These are phyloP conservation scores for Aspergillus candidus DNA, from an alignment of 2,329 filamentous ascomycete genomes.

Conservation along the genomic window DNA sequence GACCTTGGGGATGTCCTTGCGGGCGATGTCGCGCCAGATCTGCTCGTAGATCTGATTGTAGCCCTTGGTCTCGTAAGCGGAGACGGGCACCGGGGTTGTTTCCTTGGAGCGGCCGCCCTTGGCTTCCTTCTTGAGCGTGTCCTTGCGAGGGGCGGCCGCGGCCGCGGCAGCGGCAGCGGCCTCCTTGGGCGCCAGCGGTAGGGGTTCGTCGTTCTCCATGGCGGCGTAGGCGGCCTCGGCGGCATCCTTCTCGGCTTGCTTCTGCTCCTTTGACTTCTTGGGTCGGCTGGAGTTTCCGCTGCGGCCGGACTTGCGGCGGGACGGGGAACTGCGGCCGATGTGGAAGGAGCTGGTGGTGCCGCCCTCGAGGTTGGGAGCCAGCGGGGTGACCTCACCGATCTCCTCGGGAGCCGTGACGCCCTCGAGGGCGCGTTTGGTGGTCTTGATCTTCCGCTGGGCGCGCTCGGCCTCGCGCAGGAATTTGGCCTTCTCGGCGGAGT, in stretches of 20 bases:
- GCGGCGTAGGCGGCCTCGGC: constrained; percentile 85
- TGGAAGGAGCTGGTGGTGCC: constrained; percentile 82
- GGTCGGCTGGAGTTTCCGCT: constrained; percentile 54
- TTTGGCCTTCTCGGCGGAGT: constrained; percentile 74
- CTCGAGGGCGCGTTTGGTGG: constrained; percentile 80
- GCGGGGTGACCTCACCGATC: constrained; percentile 62
- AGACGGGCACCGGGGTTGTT: constrained; percentile 46
- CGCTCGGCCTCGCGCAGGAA: constrained; percentile 81
- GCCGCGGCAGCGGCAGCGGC: constrained; percentile 24
- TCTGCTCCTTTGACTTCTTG: constrained; percentile 79
- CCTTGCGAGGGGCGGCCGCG: constrained; percentile 28
- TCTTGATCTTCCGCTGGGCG: constrained; percentile 85
- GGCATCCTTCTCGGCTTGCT: constrained; percentile 63
- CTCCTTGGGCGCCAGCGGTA: constrained; percentile 53
- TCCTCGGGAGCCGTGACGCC: constrained; percentile 71
- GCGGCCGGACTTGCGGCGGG: constrained; percentile 51
- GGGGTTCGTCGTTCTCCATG: constrained; percentile 40
- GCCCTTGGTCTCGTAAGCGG: constrained; percentile 76
- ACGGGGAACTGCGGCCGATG: constrained; percentile 51
- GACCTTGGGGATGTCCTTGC: constrained; percentile 90
- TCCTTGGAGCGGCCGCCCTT: constrained; percentile 39
- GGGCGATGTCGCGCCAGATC: constrained; percentile 90
- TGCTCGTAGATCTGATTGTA: constrained; percentile 97
- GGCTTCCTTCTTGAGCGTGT: constrained; percentile 39
- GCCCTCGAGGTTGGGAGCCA: constrained; percentile 76